Percentiles rank a stretch among this genome's conserved stretches.
Evolutionary conservation across 768 basidiomycete species (phyloP).

Genomic region (Polyporus arcularius): DNA sequence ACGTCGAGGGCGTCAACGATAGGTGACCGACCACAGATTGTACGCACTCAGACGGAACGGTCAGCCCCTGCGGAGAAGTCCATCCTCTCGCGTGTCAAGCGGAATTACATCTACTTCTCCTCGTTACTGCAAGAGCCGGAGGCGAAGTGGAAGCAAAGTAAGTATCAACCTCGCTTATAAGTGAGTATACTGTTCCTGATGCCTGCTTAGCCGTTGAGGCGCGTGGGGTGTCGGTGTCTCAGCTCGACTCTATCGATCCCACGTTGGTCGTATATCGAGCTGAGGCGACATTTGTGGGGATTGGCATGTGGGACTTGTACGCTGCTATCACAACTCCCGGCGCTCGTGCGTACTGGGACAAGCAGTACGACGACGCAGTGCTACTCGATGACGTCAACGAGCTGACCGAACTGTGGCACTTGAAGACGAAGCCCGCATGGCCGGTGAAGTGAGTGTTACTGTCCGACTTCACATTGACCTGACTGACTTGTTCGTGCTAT

Average conservation of each 20-base stretch:
- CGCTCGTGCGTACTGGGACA: constrained; percentile 84
- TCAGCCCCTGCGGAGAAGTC: constrained; percentile 72
- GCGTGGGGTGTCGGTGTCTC: constrained; percentile 90
- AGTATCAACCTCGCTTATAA: constrained; percentile 30
- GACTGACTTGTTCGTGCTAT: background rate
- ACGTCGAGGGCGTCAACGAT: constrained; percentile 28
- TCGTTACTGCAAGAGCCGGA: constrained; percentile 96
- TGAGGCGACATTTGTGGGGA: constrained; percentile 95
- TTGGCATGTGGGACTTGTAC: constrained; percentile 94
- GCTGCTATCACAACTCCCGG: constrained; percentile 87
- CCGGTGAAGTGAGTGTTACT: constrained; percentile 74
- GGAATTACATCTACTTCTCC: constrained; percentile 98
- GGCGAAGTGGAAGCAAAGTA: constrained; percentile 93
- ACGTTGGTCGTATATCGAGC: constrained; percentile 95
- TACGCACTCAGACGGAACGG: constrained; percentile 44
- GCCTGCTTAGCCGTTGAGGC: constrained; percentile 66
- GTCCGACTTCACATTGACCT: constrained; percentile 13
- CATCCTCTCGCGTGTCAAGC: constrained; percentile 80
- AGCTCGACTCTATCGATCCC: constrained; percentile 95
- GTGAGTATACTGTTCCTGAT: background rate
- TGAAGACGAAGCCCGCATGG: constrained; percentile 90
- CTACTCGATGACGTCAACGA: constrained; percentile 90
- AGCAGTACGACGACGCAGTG: constrained; percentile 81
- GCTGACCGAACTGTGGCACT: constrained; percentile 91
- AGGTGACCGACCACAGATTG: constrained; percentile 34